These are phyloP conservation scores for Monosporascus ibericus DNA, from an alignment of 2,329 filamentous ascomycete genomes.

Conservation along the genomic window DNA sequence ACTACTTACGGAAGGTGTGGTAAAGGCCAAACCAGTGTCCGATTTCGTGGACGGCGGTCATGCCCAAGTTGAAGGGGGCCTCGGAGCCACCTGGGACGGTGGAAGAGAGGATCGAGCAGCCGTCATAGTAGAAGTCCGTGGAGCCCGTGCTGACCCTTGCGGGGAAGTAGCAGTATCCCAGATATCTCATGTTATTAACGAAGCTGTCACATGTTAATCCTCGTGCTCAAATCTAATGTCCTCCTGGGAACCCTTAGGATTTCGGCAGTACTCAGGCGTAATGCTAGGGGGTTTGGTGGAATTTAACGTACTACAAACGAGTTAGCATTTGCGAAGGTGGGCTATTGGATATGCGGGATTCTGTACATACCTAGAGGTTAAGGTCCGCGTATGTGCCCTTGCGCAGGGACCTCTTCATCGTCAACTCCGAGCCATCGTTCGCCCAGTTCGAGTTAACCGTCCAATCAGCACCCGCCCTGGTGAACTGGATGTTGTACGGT, in stretches of 20 bases:
- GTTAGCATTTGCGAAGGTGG: too few relatives aligned
- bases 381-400: conserved; percentile 38
- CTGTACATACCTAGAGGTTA: conserved; percentile 33
- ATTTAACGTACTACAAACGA: too few relatives aligned
- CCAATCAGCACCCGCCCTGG: conserved; percentile 34
- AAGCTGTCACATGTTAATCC: conserved; percentile 23
- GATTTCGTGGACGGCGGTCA: conserved; percentile 31
- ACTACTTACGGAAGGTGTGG: not conserved
- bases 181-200: conserved; percentile 27
- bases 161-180: conserved; percentile 44
- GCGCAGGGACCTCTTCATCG: conserved; percentile 40
- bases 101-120: conserved; percentile 21
- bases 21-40: not conserved
- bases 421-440: conserved; percentile 29
- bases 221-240: too few relatives aligned
- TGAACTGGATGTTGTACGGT: conserved; percentile 38
- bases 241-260: too few relatives aligned
- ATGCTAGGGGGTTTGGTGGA: too few relatives aligned
- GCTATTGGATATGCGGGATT: not conserved
- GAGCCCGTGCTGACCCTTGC: conserved; percentile 26
- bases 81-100: conserved; percentile 21
- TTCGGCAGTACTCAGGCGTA: too few relatives aligned
- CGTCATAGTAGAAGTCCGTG: conserved; percentile 29
- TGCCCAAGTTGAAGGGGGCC: conserved; percentile 26
- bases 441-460: conserved; percentile 44